Conservation (phyloP, 2,329 filamentous ascomycete species). For the Aspergillus novofumigatus region DNA sequence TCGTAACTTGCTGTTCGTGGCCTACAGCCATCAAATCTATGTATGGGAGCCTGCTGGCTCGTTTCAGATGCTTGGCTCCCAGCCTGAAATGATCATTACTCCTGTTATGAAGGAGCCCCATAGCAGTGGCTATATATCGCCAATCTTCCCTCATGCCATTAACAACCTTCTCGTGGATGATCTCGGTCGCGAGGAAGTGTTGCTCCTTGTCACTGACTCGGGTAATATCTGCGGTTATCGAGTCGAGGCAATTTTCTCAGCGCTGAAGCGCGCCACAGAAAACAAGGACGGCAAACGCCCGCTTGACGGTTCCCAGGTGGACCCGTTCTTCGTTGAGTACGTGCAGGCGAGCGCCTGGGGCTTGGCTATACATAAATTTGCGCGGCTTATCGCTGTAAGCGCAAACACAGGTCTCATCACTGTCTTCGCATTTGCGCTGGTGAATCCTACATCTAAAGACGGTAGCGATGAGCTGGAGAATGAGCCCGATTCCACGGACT, state of each 20-base stretch:
- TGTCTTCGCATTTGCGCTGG: constrained; percentile 57
- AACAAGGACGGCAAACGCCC: constrained; percentile 17
- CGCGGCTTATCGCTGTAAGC: constrained; percentile 81
- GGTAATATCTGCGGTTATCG: constrained; percentile 72
- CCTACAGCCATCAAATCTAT: constrained; percentile 37
- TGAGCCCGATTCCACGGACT: constrained; percentile 13
- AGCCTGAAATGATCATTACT: constrained; percentile 40
- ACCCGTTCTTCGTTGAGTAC: constrained; percentile 67
- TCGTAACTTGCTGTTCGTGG: constrained; percentile 45
- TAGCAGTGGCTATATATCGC: constrained; percentile 54
- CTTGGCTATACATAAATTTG: constrained; percentile 71
- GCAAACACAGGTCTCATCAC: constrained; percentile 64
- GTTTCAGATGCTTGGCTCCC: constrained; percentile 35
- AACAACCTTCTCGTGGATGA: constrained; percentile 68
- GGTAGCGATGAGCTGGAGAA: constrained; percentile 14
- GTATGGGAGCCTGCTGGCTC: constrained; percentile 43
- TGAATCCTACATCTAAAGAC: constrained; percentile 26
- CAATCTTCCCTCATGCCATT: constrained; percentile 53
- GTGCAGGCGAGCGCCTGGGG: constrained; percentile 84
- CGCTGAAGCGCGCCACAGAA: constrained; percentile 35
- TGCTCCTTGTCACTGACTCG: constrained; percentile 67
- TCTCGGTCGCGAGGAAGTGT: constrained; percentile 64
- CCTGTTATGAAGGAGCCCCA: constrained; percentile 37
- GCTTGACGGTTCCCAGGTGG: constrained; percentile 32
- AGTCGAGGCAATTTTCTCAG: constrained; percentile 49